phyloP scores from a whole-genome alignment of 139 green algal species.

The Chlorella ohadii region DNA sequence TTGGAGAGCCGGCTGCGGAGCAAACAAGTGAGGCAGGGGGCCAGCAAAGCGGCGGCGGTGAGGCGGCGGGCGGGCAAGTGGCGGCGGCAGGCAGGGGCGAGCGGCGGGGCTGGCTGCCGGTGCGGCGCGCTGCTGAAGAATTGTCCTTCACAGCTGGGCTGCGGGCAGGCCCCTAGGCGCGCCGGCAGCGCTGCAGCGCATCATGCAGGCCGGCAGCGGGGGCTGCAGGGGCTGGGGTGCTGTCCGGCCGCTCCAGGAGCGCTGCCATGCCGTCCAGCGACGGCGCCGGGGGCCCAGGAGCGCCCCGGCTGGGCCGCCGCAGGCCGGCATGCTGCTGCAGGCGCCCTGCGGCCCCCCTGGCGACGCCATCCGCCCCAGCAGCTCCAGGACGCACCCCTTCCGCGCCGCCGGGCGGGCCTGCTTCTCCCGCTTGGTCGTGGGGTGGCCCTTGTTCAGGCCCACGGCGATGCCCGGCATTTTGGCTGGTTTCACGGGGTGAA shows the following conservation, averaged over 20 bases:
- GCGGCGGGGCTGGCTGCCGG: background rate
- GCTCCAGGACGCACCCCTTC: constrained; percentile 77
- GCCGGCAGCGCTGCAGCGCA: too few relatives aligned
- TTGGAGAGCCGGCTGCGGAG: constrained; percentile 77
- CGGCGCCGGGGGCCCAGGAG: too few relatives aligned
- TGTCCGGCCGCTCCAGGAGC: too few relatives aligned
- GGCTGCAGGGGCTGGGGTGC: too few relatives aligned
- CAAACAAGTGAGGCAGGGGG: background rate
- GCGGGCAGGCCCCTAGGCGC: too few relatives aligned
- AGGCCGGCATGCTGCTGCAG: background rate
- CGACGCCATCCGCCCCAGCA: background rate
- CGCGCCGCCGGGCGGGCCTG: constrained; percentile 57
- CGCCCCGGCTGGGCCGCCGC: too few relatives aligned
- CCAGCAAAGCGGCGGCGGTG: background rate
- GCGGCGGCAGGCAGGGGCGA: background rate
- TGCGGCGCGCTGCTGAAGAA: background rate
- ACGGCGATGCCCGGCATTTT: constrained; percentile 77
- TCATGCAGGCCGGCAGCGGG: too few relatives aligned
- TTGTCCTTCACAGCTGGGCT: too few relatives aligned
- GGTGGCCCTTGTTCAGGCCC: constrained; percentile 89
- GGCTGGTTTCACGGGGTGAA: background rate
- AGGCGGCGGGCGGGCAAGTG: background rate
- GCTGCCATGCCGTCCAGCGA: too few relatives aligned
- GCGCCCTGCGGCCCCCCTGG: background rate
- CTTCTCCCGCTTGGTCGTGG: constrained; percentile 80